Evolutionary conservation across 352 stramenopile species (phyloP), one percentile per base, ranked within the genome.

Genomic region (Aphanomyces stellatus): DNA sequence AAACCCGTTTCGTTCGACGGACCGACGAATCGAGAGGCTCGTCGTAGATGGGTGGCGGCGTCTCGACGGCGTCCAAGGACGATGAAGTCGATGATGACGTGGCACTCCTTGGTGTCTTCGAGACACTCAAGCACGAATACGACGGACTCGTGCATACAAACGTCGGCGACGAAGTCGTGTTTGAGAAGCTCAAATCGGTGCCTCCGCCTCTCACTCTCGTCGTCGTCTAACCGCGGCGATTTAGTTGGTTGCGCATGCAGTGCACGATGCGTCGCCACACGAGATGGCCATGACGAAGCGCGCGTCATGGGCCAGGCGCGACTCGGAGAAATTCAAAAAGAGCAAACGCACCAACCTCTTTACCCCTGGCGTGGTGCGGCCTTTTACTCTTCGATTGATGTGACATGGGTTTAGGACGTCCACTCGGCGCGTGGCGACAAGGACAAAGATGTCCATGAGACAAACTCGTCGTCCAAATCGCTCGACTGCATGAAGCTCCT

Each of bases 151-250:
- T 51, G n/a, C 53, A 65, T 0, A 76, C 85, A 15, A 60, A 83
- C 1, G 71, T 91, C 6, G 71, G 70, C 10, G 80, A 89, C 43
- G 80, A 91, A 69, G 70, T 88, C 42, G 75, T 91, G 53, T 91
- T 91, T 56, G 80, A 91, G 62, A 79, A 77, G 27, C 85, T 91
- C 76, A 91, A 89, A 69, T 76, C 87, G 62, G 78, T 88, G 59
- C 24, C 56, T n/a, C n/a, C n/a, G n/a, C n/a, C n/a, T n/a, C n/a
- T n/a, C n/a, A n/a, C n/a, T n/a, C n/a, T n/a, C n/a, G n/a, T n/a
- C n/a, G n/a, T n/a, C n/a, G n/a, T n/a, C n/a, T n/a, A n/a, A n/a
- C n/a, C n/a, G n/a, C n/a, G n/a, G n/a, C n/a, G n/a, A n/a, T n/a
- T 24, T 25, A 43, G 40, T 46, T 42, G 43, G 35, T 43, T 28